phyloP scores from a whole-genome alignment of 2,329 filamentous ascomycete species.

The Magnaporthiopsis rhizophila region DNA sequence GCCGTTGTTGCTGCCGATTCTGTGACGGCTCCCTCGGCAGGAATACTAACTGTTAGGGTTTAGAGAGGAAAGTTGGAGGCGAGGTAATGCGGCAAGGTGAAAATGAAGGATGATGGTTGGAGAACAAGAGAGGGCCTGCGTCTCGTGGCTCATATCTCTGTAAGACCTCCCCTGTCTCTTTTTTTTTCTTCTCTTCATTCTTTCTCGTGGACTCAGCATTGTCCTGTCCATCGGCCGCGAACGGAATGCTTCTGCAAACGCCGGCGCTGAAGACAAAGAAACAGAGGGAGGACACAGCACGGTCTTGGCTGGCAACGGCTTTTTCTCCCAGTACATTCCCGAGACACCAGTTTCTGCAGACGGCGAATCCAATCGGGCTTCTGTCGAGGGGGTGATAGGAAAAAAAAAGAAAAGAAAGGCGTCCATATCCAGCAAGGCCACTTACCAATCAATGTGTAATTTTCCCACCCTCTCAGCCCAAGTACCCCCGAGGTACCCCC shows the following conservation, averaged over 20 bases:
- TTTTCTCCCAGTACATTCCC: not conserved
- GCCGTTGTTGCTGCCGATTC: not conserved
- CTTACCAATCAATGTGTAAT: not conserved
- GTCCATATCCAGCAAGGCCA: not conserved
- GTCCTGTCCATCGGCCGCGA: not conserved
- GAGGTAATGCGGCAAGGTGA: not conserved
- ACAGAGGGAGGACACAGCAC: constrained; percentile 1
- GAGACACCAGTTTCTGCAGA: not conserved
- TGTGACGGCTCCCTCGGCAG: too few relatives aligned
- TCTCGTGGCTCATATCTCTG: not conserved
- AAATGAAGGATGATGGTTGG: not conserved
- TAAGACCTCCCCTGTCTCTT: not conserved
- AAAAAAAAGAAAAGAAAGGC: not conserved
- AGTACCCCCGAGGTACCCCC: not conserved
- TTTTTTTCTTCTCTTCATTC: not conserved
- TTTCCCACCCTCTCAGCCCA: not conserved
- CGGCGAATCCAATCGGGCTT: not conserved
- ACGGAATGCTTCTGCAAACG: constrained; percentile 2
- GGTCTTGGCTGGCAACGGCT: not conserved
- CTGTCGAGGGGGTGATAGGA: too few relatives aligned
- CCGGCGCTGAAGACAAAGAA: constrained; percentile 1
- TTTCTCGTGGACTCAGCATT: not conserved
- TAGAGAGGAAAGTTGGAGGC: not conserved
- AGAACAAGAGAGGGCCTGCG: not conserved
- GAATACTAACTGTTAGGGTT: too few relatives aligned